phyloP scores from a whole-genome alignment of 2,329 filamentous ascomycete species.

The Phialocephala subalpina region DNA sequence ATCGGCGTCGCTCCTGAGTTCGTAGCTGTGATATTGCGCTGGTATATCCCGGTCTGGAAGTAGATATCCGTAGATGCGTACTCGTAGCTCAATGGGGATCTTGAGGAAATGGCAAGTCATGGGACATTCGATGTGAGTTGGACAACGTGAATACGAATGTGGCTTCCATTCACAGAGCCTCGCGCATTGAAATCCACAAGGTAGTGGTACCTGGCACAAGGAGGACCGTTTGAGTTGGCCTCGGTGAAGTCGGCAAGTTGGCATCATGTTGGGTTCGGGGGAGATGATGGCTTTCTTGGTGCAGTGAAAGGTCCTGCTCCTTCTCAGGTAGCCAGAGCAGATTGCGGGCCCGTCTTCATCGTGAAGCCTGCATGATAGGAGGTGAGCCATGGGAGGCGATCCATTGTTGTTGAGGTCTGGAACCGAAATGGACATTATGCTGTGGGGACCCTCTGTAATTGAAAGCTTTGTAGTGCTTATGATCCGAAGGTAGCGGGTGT shows the following conservation, averaged over 20 bases:
- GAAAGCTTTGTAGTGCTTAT: no score
- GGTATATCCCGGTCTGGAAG: slow-evolving; percentile 26
- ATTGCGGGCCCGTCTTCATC: slow-evolving; percentile 5
- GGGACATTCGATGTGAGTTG: slow-evolving; percentile 17
- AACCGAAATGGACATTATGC: no score
- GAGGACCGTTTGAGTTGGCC: slow-evolving; percentile 18
- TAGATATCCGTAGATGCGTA: slow-evolving; percentile 25
- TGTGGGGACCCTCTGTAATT: no score
- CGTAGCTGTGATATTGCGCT: slow-evolving; percentile 17
- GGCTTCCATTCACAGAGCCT: slow-evolving; percentile 25
- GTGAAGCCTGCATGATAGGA: slow-evolving; percentile 21
- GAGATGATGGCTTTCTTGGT: slow-evolving; percentile 16
- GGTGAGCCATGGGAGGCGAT: slow-evolving; percentile 6
- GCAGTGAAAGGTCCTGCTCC: slow-evolving; percentile 16
- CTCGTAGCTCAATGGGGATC: slow-evolving; percentile 27
- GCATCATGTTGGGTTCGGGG: slow-evolving; percentile 19
- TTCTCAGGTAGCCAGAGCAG: slow-evolving; percentile 22
- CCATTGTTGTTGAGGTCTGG: not conserved
- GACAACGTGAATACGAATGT: slow-evolving; percentile 22
- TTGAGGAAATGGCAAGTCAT: slow-evolving; percentile 28
- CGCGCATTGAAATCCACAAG: slow-evolving; percentile 27
- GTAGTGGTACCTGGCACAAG: slow-evolving; percentile 18
- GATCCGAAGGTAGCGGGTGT: not conserved
- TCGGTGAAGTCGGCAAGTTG: slow-evolving; percentile 24
- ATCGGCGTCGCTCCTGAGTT: slow-evolving; percentile 12